Evolutionary conservation across 495 filamentous ascomycete species (phyloP).

Genomic region (Neurospora intermedia): DNA sequence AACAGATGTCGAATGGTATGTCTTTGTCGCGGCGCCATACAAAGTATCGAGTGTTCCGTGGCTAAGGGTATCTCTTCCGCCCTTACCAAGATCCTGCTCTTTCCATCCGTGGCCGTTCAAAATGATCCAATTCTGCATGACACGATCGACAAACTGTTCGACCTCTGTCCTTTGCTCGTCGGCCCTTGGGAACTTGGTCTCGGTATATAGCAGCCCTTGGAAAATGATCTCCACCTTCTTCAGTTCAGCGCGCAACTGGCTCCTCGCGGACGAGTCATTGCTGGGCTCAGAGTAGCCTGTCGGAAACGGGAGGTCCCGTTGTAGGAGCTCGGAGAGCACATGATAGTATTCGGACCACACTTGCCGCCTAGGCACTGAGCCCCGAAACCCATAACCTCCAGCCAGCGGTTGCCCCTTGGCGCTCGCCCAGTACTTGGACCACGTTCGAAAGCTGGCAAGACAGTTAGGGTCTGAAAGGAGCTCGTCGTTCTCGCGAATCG

Average conservation of each 20-base stretch:
- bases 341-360: conserved; percentile 78
- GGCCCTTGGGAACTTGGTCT: conserved; percentile 75
- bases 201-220: conserved; percentile 59
- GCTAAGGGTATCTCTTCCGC: conserved; percentile 60
- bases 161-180: conserved; percentile 61
- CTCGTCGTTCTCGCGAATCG: conserved; percentile 35
- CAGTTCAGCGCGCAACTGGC: conserved; percentile 60
- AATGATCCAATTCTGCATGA: conserved; percentile 75
- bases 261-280: conserved; percentile 40
- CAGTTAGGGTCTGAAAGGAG: conserved; percentile 36
- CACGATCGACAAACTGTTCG: conserved; percentile 68
- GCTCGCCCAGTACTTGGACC: conserved; percentile 49
- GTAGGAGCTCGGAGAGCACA: conserved; percentile 55
- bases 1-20: conserved; percentile 84
- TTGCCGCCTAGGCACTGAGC: conserved; percentile 39
- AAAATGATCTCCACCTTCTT: conserved; percentile 64
- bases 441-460: conserved; percentile 49
- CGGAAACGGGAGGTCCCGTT: conserved; percentile 39
- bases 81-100: conserved; percentile 67
- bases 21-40: conserved; percentile 80
- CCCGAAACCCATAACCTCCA: conserved; percentile 36
- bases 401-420: conserved; percentile 22
- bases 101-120: conserved; percentile 65
- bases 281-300: conserved; percentile 29
- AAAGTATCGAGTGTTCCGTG: conserved; percentile 70